Percentiles rank a stretch among this genome's conserved stretches.
Conservation (phyloP, 2,329 filamentous ascomycete species). For the Sarocladiaceae sp. region DNA sequence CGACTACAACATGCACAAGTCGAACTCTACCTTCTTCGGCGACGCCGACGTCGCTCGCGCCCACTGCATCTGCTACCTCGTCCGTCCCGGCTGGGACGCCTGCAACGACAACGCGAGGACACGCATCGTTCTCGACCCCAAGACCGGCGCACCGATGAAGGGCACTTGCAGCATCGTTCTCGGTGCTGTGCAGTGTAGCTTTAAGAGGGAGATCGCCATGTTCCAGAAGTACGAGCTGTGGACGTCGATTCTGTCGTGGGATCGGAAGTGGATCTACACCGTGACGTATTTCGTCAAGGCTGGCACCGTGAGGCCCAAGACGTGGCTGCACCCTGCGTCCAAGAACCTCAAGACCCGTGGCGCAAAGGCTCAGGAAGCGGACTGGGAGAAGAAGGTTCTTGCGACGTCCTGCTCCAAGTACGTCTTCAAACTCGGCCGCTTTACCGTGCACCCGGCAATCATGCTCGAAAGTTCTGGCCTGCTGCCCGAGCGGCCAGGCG, state of each 20-base stretch:
- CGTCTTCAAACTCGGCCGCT: constrained; percentile 72
- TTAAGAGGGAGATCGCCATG: constrained; percentile 66
- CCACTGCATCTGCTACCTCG: constrained; percentile 67
- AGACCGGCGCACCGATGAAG: constrained; percentile 40
- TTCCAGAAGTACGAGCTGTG: constrained; percentile 68
- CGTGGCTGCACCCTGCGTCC: constrained; percentile 44
- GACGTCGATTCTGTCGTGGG: constrained; percentile 65
- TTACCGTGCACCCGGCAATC: constrained; percentile 78
- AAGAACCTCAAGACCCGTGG: constrained; percentile 35
- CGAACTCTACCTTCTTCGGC: constrained; percentile 78
- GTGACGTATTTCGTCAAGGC: constrained; percentile 66
- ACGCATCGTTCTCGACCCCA: constrained; percentile 44
- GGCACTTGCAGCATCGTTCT: constrained; percentile 58
- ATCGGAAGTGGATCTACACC: constrained; percentile 76
- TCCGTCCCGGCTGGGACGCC: constrained; percentile 50
- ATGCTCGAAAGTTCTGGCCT: constrained; percentile 66
- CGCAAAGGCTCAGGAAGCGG: constrained; percentile 26
- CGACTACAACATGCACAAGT: constrained; percentile 82
- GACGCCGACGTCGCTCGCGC: constrained; percentile 81
- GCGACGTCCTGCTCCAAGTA: constrained; percentile 74
- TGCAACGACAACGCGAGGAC: constrained; percentile 42
- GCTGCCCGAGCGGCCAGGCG: constrained; percentile 66
- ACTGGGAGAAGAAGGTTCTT: constrained; percentile 58
- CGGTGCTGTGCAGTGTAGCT: constrained; percentile 67
- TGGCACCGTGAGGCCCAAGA: constrained; percentile 48